These are phyloP conservation scores for Microdochium bolleyi DNA, from an alignment of 2,329 filamentous ascomycete genomes.

Conservation along the genomic window DNA sequence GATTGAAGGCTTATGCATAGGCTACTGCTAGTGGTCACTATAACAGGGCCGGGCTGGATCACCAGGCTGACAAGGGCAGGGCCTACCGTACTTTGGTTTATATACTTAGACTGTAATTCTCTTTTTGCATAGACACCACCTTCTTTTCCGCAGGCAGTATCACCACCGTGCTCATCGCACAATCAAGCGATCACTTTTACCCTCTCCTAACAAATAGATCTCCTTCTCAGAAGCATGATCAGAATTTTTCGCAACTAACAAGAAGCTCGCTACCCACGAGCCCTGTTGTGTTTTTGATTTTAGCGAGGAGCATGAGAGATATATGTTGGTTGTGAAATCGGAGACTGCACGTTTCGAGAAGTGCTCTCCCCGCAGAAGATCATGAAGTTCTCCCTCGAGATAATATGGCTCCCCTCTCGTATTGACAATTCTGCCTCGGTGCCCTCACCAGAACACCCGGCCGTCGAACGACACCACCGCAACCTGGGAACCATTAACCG, in stretches of 20 bases:
- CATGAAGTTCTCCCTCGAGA: not conserved
- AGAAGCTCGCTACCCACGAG: not conserved
- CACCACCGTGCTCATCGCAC: not conserved
- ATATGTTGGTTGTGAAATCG: not conserved
- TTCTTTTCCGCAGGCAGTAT: not conserved
- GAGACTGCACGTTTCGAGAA: not conserved
- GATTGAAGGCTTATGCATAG: too few relatives aligned
- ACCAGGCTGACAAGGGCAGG: not conserved
- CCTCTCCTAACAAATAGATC: not conserved
- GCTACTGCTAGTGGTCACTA: not conserved
- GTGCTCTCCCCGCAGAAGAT: not conserved
- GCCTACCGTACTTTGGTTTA: not conserved
- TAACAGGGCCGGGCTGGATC: not conserved
- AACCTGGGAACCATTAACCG: not conserved
- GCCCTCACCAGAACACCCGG: not conserved
- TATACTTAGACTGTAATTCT: not conserved
- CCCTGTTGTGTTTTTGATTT: not conserved
- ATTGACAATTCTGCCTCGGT: not conserved
- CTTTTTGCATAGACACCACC: not conserved
- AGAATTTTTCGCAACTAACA: not conserved
- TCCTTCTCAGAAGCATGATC: not conserved
- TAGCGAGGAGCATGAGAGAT: not conserved
- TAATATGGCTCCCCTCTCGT: not conserved
- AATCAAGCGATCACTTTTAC: not conserved
- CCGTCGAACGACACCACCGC: not conserved